These are phyloP conservation scores for Dothidotthia symphoricarpi DNA, from an alignment of 2,329 filamentous ascomycete genomes.

Conservation along the genomic window DNA sequence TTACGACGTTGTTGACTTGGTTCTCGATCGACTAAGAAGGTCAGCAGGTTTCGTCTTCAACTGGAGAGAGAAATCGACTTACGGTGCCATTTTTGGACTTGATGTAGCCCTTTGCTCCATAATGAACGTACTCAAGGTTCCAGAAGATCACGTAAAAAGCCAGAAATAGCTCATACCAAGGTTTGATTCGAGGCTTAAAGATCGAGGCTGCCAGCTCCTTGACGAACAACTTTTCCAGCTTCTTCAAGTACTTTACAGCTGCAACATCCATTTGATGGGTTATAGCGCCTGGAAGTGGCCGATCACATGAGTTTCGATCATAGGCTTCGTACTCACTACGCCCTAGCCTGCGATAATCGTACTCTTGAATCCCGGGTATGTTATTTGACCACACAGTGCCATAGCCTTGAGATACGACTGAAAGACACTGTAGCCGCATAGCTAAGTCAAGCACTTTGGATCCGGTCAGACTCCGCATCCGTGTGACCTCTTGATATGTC, in stretches of 20 bases:
- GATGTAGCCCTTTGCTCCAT: conserved; percentile 36
- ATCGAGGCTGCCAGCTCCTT: conserved; percentile 32
- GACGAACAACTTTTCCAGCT: conserved; percentile 30
- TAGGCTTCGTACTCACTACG: conserved; percentile 38
- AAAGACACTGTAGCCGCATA: conserved; percentile 36
- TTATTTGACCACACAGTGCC: conserved; percentile 34
- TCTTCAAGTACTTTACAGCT: conserved; percentile 33
- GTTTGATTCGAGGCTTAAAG: conserved; percentile 36
- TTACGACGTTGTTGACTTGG: conserved; percentile 36
- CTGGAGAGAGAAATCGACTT: conserved; percentile 10
- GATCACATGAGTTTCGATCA: conserved; percentile 33
- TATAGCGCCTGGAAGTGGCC: conserved; percentile 37
- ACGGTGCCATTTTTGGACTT: conserved; percentile 38
- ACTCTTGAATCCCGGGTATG: conserved; percentile 34
- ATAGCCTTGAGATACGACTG: conserved; percentile 40
- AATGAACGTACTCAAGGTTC: conserved; percentile 40
- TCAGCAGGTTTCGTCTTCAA: conserved; percentile 11
- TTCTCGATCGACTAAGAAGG: conserved; percentile 26
- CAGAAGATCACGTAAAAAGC: conserved; percentile 38
- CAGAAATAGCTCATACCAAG: conserved; percentile 40
- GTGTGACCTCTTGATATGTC: conserved; percentile 35
- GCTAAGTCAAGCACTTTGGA: conserved; percentile 31
- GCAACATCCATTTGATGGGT: conserved; percentile 41
- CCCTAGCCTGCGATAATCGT: conserved; percentile 32
- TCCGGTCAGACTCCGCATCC: conserved; percentile 23